phyloP scores from a whole-genome alignment of 768 basidiomycete genomes.

The Mrakia blollopis region DNA sequence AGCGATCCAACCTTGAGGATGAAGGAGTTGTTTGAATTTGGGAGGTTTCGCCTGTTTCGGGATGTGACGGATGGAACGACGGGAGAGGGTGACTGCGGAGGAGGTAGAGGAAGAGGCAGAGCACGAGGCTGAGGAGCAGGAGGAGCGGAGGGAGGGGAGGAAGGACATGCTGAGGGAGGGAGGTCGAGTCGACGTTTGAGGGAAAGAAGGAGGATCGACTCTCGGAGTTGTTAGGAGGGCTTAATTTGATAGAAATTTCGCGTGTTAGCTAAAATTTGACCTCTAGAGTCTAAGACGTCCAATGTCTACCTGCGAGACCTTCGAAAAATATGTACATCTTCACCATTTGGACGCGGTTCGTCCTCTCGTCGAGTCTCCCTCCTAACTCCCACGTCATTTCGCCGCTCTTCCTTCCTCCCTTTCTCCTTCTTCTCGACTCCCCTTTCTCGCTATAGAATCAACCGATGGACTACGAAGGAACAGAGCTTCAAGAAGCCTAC shows the following conservation, averaged over 20 bases:
- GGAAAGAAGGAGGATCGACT: background rate
- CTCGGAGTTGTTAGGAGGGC: too few species aligned
- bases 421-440: too few species aligned
- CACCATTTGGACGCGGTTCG: too few species aligned
- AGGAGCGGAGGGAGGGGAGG: background rate
- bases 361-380: background rate
- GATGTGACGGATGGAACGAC: background rate
- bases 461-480: slow-evolving; percentile 56
- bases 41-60: background rate
- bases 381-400: background rate
- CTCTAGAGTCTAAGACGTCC: too few species aligned
- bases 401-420: too few species aligned
- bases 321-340: too few species aligned
- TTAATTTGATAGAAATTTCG: too few species aligned
- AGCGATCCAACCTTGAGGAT: background rate
- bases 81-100: background rate
- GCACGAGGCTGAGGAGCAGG: background rate
- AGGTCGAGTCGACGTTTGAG: background rate
- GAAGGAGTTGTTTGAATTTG: background rate
- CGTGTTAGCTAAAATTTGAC: background rate
- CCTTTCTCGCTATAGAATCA: background rate
- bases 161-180: too few species aligned
- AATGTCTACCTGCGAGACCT: too few species aligned
- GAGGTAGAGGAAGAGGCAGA: background rate
- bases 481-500: slow-evolving; percentile 90